phyloP scores from a whole-genome alignment of 345 rosid species.

The Arabis alpina region DNA sequence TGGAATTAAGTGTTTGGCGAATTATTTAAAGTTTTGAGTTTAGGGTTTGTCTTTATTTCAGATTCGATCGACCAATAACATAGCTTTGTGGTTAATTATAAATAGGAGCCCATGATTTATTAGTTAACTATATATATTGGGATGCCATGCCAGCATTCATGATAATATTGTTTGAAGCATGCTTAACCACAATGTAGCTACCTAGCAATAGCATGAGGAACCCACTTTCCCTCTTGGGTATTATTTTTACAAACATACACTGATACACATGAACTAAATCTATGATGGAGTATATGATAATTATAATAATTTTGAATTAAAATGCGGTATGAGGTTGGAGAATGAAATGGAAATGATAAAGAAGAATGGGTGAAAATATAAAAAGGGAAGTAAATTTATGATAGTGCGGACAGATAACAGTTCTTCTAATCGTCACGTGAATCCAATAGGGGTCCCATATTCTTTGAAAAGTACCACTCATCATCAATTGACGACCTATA shows the following conservation, averaged over 20 bases:
- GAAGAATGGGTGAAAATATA: conserved; percentile 7
- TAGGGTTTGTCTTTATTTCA: conserved; percentile 32
- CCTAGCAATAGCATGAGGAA: conserved; percentile 29
- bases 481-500: conserved; percentile 20
- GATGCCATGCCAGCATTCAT: conserved; percentile 26
- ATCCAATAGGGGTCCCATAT: conserved; percentile 22
- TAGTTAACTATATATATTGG: neutral
- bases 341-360: too few relatives aligned
- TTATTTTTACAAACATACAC: neutral
- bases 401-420: conserved; percentile 25
- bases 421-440: conserved; percentile 34
- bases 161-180: conserved; percentile 25
- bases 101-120: conserved; percentile 18
- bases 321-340: neutral
- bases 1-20: conserved; percentile 38
- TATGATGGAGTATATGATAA: neutral
- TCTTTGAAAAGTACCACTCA: conserved; percentile 30
- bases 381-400: conserved; percentile 22
- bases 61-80: conserved; percentile 26
- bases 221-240: conserved; percentile 17
- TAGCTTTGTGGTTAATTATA: conserved; percentile 9
- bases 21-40: conserved; percentile 33
- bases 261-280: neutral
- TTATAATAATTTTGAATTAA: neutral
- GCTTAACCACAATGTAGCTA: conserved; percentile 11